These are phyloP conservation scores for Oryza brachyantha DNA, from an alignment of 176 grass and related monocot species.

Conservation along the genomic window DNA sequence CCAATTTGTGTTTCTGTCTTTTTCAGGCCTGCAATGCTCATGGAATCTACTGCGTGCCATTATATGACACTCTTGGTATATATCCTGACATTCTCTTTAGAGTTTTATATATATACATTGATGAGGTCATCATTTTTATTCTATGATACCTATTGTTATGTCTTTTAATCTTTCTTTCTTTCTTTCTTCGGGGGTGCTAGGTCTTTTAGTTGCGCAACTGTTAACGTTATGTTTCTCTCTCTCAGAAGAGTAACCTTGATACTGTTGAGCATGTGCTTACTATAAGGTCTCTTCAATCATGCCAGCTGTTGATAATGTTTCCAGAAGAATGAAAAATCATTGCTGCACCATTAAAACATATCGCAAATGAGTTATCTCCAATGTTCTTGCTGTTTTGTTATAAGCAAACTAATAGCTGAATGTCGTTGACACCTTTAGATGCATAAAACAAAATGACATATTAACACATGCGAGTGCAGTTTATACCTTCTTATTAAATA, in stretches of 20 bases:
- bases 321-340: conserved; percentile 14
- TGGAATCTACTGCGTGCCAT: conserved; percentile 78
- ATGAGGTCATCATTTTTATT: background rate
- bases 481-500: conserved; percentile 16
- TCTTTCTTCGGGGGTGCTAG: background rate
- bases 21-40: conserved; percentile 86
- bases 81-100: conserved; percentile 30
- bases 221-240: background rate
- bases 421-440: background rate
- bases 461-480: background rate
- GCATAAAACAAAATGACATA: background rate
- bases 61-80: conserved; percentile 94
- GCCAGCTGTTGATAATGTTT: background rate
- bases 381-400: background rate
- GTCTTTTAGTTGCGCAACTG: background rate
- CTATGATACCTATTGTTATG: background rate
- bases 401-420: background rate
- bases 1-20: conserved; percentile 29
- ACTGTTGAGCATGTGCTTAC: background rate
- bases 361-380: background rate
- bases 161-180: conserved; percentile 13
- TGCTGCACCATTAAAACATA: background rate
- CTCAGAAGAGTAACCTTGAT: background rate
- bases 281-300: background rate
- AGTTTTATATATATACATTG: conserved; percentile 12